Evolutionary conservation across 73 alveolate genomes (phyloP), one percentile per base, ranked within the genome.

Genomic region (Paramecium pentaurelia): DNA sequence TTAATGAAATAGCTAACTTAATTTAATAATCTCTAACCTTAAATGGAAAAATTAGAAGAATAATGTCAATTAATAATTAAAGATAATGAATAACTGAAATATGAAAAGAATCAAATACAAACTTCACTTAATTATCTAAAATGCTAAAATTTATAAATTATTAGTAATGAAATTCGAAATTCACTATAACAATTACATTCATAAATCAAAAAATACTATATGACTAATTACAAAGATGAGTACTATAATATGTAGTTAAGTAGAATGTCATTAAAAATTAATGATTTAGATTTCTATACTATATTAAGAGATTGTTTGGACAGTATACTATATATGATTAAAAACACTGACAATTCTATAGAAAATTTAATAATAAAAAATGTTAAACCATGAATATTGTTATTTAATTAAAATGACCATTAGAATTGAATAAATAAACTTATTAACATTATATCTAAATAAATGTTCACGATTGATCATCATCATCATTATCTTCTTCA

Each of bases 401-500:
- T 54, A n/a, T 54, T 54, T 54, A 18, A 54, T 54, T 54, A 18
- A 54, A 54, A 54, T 18, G 70, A 54, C 20, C 8, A 28, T 64
- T 28, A 64, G 84, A 64, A 64, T 11, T 32, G 10, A 25, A 12
- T 64, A 34, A 28, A 34, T 64, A 32, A 27, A 64, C 47, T 64
- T 32, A 8, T 64, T 64, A 32, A 12, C 42, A 32, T 28, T 64
- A 64, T 64, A 64, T 64, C 22, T 64, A 64, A 32, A 64, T 34
- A n/a, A n/a, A 4, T 54, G 11, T 54, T 80, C 91, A 80, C 2
- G 91, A 80, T 32, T 80, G 30, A 80, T 80, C 91, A 45, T 89
- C 94, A 12, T 89, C 94, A 22, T 89, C 94, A 8, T 89, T 85
- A 64, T 92, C 95, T 30, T 92, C 95, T 6, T 83, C 94, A 28